Evolutionary conservation across 495 filamentous ascomycete genomes (phyloP).

Genomic region (Chaetomium cochliodes): DNA sequence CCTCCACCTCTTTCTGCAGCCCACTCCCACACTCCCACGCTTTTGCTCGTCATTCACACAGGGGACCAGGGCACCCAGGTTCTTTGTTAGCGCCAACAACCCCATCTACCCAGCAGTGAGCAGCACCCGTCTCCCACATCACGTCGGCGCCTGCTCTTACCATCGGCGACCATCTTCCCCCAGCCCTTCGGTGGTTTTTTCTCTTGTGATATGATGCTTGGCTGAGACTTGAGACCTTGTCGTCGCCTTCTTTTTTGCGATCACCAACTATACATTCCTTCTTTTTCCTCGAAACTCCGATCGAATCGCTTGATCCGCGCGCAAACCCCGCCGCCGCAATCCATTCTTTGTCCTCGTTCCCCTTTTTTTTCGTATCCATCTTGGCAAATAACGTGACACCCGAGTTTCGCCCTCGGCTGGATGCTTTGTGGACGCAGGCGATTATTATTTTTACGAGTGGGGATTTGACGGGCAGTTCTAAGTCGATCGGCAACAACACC

Average conservation of each 20-base stretch:
- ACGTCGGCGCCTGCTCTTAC: not conserved
- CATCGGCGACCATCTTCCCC: not conserved
- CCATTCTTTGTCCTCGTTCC: conserved; percentile 13
- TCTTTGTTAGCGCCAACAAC: conserved; percentile 12
- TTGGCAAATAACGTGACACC: too few relatives aligned
- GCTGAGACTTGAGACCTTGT: conserved; percentile 2
- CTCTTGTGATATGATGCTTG: not conserved
- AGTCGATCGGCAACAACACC: not conserved
- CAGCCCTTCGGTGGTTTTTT: conserved; percentile 5
- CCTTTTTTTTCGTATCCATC: conserved; percentile 4
- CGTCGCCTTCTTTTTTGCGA: conserved; percentile 1
- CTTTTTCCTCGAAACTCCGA: conserved; percentile 8
- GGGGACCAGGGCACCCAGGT: not conserved
- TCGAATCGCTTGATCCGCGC: conserved; percentile 12
- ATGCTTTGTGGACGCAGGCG: not conserved
- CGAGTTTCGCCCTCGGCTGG: not conserved
- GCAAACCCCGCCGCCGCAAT: not conserved
- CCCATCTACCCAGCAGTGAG: not conserved
- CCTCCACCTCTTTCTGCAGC: not conserved
- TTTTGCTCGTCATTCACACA: not conserved
- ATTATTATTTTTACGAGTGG: not conserved
- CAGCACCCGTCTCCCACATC: not conserved
- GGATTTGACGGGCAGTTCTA: not conserved
- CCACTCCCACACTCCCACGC: not conserved
- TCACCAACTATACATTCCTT: conserved; percentile 15